phyloP scores from a whole-genome alignment of 2,329 filamentous ascomycete species.

The Fusarium succisae region DNA sequence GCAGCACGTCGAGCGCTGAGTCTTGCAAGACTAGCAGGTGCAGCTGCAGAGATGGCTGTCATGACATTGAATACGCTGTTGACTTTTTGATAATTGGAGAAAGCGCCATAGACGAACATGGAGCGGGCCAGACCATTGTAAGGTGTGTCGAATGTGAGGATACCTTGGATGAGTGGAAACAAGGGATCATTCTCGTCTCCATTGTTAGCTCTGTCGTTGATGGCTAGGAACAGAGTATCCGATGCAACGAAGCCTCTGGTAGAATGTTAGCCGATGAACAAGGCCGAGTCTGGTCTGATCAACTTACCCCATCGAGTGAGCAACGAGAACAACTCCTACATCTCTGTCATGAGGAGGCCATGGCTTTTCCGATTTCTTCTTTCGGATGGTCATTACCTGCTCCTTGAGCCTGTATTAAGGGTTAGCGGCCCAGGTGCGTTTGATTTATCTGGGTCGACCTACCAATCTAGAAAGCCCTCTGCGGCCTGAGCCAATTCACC shows the following conservation, averaged over 20 bases:
- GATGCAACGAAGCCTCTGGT: constrained; percentile 80
- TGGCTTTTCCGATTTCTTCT: constrained; percentile 74
- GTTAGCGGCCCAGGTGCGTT: neutral
- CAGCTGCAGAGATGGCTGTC: constrained; percentile 61
- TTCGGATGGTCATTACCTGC: constrained; percentile 79
- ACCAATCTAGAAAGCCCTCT: constrained; percentile 59
- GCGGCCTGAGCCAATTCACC: constrained; percentile 68
- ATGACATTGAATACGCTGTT: constrained; percentile 66
- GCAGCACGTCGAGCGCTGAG: constrained; percentile 34
- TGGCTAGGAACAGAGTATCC: constrained; percentile 77
- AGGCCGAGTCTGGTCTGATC: neutral
- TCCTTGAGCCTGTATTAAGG: constrained; percentile 73
- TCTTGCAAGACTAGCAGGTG: constrained; percentile 55
- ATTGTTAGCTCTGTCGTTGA: constrained; percentile 68
- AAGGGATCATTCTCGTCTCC: constrained; percentile 57
- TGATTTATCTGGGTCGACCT: neutral
- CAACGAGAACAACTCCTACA: constrained; percentile 80
- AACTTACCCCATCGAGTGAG: constrained; percentile 79
- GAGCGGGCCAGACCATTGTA: constrained; percentile 73
- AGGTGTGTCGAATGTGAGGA: constrained; percentile 87
- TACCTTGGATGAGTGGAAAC: constrained; percentile 83
- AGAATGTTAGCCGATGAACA: neutral
- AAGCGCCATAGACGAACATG: constrained; percentile 69
- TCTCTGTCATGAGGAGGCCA: constrained; percentile 84
- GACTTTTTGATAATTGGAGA: constrained; percentile 67